Base-by-base conservation (phyloP, 306 rosid species). In the Pyrus pyrifolia region DNA sequence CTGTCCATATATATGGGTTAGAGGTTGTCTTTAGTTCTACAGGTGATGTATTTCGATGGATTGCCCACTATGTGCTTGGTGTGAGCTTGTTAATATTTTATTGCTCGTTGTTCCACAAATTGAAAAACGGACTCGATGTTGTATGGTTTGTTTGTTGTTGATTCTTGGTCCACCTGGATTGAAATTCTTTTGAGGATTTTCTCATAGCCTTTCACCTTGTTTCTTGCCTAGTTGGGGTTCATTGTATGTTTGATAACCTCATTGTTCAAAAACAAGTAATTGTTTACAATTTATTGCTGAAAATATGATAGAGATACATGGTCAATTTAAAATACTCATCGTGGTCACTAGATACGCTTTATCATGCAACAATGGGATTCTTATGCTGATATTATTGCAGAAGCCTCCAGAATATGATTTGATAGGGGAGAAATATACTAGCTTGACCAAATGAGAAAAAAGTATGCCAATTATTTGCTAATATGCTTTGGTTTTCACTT, bases 401-500 rank as follows among this genome's bases (percentile, higher is more conserved):
- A 61, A 62, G 19, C 38, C 67, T 29, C 38, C 67, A 21, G 67
- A 62, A 62, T 57, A 29, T 51, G 74, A 70, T 19, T 49, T 9
- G 9, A 1, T 51, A 30, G 40, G 61, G 49, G 13, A 71, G 64
- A 71, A 11, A 52, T 57, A 55, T 57, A 29, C 8, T 64, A 55
- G 49, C 74, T 31, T 52, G 75, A 53, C 30, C 75, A 31, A n/a
- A 35, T 71, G 58, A 46, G 58, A 69, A 61, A 15, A 11, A 8
- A 59, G 31, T 59, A 4, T 70, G 21, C n/a, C 3, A 35, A 8
- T 58, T 45, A 38, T 27, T 19, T 53, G 67, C 73, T 80, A 11
- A 76, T 57, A 76, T 25, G 30, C 35, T 63, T 76, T 68, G 70
- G 60, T 65, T 63, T 77, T 63, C 75, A 67, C 71, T 85, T 79